phyloP scores from a whole-genome alignment of 805 yeast species.

The Candida berthetii region DNA sequence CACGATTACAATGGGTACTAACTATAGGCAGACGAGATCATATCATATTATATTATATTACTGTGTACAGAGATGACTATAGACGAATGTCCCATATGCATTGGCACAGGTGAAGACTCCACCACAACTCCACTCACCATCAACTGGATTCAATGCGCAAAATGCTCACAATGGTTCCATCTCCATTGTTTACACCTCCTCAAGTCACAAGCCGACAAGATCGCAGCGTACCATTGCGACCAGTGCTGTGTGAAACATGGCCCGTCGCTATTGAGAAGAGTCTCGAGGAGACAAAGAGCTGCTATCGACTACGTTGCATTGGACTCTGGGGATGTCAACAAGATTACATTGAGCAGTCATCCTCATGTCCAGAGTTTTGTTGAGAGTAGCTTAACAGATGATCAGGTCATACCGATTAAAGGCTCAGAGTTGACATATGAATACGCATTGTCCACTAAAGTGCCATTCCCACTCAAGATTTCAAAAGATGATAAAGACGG shows the following conservation, averaged over 20 bases:
- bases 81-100: neutral
- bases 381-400: slow-evolving; percentile 11
- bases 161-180: slow-evolving; percentile 25
- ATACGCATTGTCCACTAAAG: slow-evolving; percentile 26
- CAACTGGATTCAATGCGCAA: slow-evolving; percentile 2
- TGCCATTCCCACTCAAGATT: slow-evolving; percentile 40
- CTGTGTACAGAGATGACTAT: neutral
- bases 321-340: slow-evolving; percentile 57
- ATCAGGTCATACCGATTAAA: slow-evolving; percentile 14
- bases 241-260: slow-evolving; percentile 41
- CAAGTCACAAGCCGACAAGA: slow-evolving; percentile 26
- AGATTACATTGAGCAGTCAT: slow-evolving; percentile 49
- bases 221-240: slow-evolving; percentile 50
- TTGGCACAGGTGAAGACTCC: neutral
- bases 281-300: slow-evolving; percentile 46
- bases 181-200: slow-evolving; percentile 37
- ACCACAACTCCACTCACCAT: neutral
- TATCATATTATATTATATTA: too few relatives aligned
- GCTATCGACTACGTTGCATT: slow-evolving; percentile 74
- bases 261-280: slow-evolving; percentile 42
- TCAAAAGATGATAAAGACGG: slow-evolving; percentile 22
- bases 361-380: slow-evolving; percentile 37
- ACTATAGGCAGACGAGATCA: too few relatives aligned
- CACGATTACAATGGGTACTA: too few relatives aligned
- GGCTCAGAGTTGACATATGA: slow-evolving; percentile 30